These are phyloP conservation scores for Colletotrichum sp. DNA, from an alignment of 2,329 filamentous ascomycete species.

Conservation along the genomic window DNA sequence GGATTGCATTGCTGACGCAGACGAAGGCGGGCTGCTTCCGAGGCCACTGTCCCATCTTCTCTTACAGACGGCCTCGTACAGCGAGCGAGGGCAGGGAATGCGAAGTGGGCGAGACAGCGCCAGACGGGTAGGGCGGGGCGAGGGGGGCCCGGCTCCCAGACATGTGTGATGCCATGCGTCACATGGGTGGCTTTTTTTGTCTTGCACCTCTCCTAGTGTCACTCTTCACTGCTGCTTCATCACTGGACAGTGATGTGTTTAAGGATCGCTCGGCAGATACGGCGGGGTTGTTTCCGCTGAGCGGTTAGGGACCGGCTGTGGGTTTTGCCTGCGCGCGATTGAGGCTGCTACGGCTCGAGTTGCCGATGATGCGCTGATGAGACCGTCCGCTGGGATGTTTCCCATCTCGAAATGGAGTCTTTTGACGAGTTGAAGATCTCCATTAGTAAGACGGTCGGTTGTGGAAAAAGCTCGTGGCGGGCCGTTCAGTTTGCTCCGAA, in stretches of 20 bases:
- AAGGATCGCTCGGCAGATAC: not conserved
- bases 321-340: not conserved
- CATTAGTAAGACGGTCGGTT: not conserved
- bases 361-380: slow-evolving; percentile 2
- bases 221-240: not conserved
- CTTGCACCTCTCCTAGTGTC: not conserved
- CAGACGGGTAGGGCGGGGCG: slow-evolving; percentile 8
- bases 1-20: not conserved
- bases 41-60: not conserved
- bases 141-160: not conserved
- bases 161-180: not conserved
- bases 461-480: not conserved
- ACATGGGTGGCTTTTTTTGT: not conserved
- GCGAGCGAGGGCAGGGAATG: not conserved
- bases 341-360: not conserved
- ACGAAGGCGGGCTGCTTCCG: not conserved
- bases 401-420: not conserved
- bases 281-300: slow-evolving; percentile 9
- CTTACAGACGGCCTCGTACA: not conserved
- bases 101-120: slow-evolving; percentile 1
- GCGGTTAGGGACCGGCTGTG: not conserved
- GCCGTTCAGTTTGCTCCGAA: not conserved
- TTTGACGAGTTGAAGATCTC: not conserved
- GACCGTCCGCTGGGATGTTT: not conserved
- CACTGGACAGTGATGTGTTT: not conserved